Evolutionary conservation across 768 basidiomycete species (phyloP).

Genomic region (Hemileccinum rubropunctum): DNA sequence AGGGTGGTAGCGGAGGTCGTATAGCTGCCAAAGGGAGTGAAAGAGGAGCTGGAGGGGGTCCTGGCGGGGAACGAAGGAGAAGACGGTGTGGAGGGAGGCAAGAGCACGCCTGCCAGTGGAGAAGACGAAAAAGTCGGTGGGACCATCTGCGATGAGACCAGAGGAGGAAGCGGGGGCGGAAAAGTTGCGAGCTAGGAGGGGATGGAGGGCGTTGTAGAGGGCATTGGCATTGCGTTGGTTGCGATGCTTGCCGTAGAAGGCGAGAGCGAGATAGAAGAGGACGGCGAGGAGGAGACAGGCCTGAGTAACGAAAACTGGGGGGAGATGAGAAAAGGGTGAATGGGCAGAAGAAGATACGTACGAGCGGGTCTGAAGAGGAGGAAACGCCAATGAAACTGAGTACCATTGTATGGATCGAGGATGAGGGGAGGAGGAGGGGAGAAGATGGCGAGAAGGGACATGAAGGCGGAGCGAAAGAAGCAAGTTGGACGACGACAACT

Average conservation of each 20-base stretch:
- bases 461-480: neutral
- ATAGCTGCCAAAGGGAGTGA: conserved; percentile 58
- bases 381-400: conserved; percentile 69
- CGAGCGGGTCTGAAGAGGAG: conserved; percentile 80
- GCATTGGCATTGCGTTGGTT: conserved; percentile 61
- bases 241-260: conserved; percentile 54
- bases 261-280: conserved; percentile 53
- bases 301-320: conserved; percentile 65
- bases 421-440: conserved; percentile 4
- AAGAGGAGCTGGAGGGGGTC: conserved; percentile 68
- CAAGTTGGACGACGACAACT: conserved; percentile 5
- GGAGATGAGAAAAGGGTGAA: neutral
- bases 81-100: conserved; percentile 73
- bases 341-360: conserved; percentile 26
- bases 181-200: conserved; percentile 70
- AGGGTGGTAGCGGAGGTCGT: conserved; percentile 73
- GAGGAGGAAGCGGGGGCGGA: conserved; percentile 54
- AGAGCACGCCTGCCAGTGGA: conserved; percentile 83
- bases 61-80: conserved; percentile 79
- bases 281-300: conserved; percentile 51
- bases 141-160: conserved; percentile 63
- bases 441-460: conserved; percentile 20
- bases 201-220: conserved; percentile 62
- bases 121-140: conserved; percentile 80
- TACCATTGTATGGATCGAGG: conserved; percentile 64